Evolutionary conservation across 345 rosid genomes (phyloP), one percentile per base, ranked within the genome.

Genomic region (Syzygium grande): DNA sequence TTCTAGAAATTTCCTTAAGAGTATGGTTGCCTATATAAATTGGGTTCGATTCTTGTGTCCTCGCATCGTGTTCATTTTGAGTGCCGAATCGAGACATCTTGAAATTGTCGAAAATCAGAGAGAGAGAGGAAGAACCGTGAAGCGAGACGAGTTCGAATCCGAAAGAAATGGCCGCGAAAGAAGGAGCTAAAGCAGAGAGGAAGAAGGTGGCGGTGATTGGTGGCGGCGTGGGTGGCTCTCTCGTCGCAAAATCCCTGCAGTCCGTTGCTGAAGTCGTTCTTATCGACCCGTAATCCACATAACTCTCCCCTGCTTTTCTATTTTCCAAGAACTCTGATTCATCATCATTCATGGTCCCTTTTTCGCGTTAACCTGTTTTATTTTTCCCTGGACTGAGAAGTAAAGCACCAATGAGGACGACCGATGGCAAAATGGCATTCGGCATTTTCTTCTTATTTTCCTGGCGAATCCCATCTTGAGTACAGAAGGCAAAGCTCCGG

Each of bases 161-260:
- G 51, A 56, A 55, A 34, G 30, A 34, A 61, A 86, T 88, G 90
- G 90, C 87, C 54, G 87, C n/a, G 79, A 63, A 51, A 23, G 88
- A 65, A 63, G 86, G 68, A 25, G 61, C 84, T 14, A 22, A 86
- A 52, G 89, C 73, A 41, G 90, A 51, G 51, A 86, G 52, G 78
- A 90, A 52, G 91, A 89, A 86, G 88, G 86, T 93, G 88, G 92
- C 90, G 87, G 91, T 93, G 73, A 52, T 93, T 25, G 94, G 94
- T 16, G 94, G 94, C 2, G 94, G 93, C 12, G 49, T 91, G 6
- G 93, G 90, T 21, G 94, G 94, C 25, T 89, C 94, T 49, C 9
- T 88, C 54, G 80, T 91, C 11, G 93, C 90, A 56, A 88, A 89
- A 21, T 84, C 91, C 84, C 90, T 91, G 79, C 94, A 91, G 83